Percentiles rank a stretch among this genome's conserved stretches.
phyloP scores from a whole-genome alignment of 306 rosid genomes.

The Castanea sativa region DNA sequence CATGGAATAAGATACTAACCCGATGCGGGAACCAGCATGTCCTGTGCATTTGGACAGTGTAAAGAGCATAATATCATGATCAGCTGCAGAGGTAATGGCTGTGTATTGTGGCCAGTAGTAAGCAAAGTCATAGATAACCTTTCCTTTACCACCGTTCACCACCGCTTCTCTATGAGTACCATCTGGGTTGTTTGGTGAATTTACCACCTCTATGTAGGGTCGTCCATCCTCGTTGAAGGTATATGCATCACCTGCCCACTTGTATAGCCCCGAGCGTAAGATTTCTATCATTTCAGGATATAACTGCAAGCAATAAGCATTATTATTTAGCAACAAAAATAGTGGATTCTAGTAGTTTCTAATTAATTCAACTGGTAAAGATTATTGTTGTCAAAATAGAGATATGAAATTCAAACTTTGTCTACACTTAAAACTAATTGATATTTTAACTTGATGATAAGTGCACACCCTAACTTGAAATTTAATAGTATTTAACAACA shows the following conservation, averaged over 20 bases:
- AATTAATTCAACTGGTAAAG: no score
- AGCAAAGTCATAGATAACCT: conserved; percentile 63
- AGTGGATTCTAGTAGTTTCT: no score
- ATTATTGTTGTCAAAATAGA: no score
- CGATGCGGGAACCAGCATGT: conserved; percentile 88
- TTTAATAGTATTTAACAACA: no score
- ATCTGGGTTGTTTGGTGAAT: conserved; percentile 79
- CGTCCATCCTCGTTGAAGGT: conserved; percentile 41
- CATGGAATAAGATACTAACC: conserved; percentile 33
- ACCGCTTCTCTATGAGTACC: conserved; percentile 45
- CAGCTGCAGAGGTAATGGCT: conserved; percentile 50
- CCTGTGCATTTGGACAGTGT: conserved; percentile 93
- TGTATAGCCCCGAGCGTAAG: conserved; percentile 48
- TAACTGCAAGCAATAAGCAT: conserved; percentile 33
- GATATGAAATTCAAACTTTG: no score
- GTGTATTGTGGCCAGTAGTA: conserved; percentile 92
- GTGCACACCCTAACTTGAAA: no score
- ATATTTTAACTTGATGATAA: no score
- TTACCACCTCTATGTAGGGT: conserved; percentile 72
- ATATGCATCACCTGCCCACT: conserved; percentile 77
- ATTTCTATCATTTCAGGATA: conserved; percentile 45
- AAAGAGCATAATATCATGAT: conserved; percentile 68
- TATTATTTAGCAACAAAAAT: neutral
- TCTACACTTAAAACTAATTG: no score
- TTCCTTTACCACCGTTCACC: conserved; percentile 36